A percentile compares a stretch with the other conserved stretches of the same genome.
Evolutionary conservation across 345 rosid species (phyloP).

Genomic region (Isatis tinctoria): DNA sequence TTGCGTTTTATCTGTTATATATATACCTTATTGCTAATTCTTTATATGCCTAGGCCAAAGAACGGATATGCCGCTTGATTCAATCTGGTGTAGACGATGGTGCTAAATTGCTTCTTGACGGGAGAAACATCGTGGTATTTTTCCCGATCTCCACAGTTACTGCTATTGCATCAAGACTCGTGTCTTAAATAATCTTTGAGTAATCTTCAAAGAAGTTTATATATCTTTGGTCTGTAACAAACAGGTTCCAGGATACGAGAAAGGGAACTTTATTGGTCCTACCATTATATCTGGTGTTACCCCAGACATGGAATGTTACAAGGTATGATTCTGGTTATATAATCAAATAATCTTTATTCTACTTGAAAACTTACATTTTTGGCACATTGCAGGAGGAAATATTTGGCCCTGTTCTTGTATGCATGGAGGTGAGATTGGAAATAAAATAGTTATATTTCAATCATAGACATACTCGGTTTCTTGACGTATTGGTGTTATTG

Average conservation of each 20-base stretch:
- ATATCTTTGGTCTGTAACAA: constrained; percentile 9
- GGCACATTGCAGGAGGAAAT: constrained; percentile 78
- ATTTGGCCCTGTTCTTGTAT: constrained; percentile 96
- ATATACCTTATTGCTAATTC: constrained; percentile 4
- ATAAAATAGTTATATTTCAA: background rate
- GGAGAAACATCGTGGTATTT: constrained; percentile 75
- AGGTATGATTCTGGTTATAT: constrained; percentile 40
- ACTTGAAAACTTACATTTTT: background rate
- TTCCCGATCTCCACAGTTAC: background rate
- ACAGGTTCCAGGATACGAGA: constrained; percentile 90
- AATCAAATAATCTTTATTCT: background rate
- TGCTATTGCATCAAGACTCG: background rate
- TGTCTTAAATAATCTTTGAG: background rate
- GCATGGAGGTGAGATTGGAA: constrained; percentile 64
- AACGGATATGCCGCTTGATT: constrained; percentile 66
- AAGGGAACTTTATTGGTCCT: constrained; percentile 93
- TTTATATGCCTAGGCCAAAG: constrained; percentile 73
- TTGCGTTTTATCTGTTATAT: background rate
- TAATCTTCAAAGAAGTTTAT: background rate
- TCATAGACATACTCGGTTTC: background rate
- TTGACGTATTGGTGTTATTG: background rate
- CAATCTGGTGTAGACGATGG: constrained; percentile 83
- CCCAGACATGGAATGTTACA: constrained; percentile 94
- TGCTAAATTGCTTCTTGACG: constrained; percentile 83
- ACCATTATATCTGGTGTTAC: constrained; percentile 83